Base-by-base conservation (phyloP, 1,139 yeast genomes). In the Lodderomyces theae region DNA sequence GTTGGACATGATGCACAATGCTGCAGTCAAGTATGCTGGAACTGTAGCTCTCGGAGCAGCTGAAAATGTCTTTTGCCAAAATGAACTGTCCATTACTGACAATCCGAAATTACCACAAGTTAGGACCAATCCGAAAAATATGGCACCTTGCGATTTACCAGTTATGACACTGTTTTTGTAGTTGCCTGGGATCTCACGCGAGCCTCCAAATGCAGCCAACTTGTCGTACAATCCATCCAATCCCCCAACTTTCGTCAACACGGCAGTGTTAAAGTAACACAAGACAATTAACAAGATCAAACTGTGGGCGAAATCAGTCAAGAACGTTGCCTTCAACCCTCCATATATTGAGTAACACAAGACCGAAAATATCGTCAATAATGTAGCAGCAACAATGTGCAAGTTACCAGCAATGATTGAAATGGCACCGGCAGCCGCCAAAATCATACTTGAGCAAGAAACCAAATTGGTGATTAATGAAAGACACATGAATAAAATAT, bases 11-110 rank as follows among this genome's bases (percentile, higher is more conserved):
- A 13, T 15, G 0, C 92, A 82, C 40, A 88, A 60, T n/a, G 95
- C 96, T 43, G 96, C 96, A 50, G 86, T 64, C 22, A 87, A 80
- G 60, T 88, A 88, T 13, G 96, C 96, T 11, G 94, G 92, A 53
- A 88, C 69, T 21, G 95, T 87, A 30, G 94, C 81, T 3, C 80
- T 83, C n/a, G 96, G 94, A 47, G 81, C 73, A 9, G 95, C 86
- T 36, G 95, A 89, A 60, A 88, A 85, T 6, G 95, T 95, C 64
- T 86, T 85, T 64, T 86, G 85, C 82, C 89, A 87, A 64, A 87
- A 88, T 31, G 95, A 95, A 52, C 85, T 84, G 59, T 88, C 96
- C 56, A 88, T 69, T 60, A 86, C 87, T 15, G 87, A 95, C 15
- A 95, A 86, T 42, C 95, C 95, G 52, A 86, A 86, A 64, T 86